Base-by-base conservation (phyloP, 2,329 filamentous ascomycete genomes). In the Alternaria sp. region DNA sequence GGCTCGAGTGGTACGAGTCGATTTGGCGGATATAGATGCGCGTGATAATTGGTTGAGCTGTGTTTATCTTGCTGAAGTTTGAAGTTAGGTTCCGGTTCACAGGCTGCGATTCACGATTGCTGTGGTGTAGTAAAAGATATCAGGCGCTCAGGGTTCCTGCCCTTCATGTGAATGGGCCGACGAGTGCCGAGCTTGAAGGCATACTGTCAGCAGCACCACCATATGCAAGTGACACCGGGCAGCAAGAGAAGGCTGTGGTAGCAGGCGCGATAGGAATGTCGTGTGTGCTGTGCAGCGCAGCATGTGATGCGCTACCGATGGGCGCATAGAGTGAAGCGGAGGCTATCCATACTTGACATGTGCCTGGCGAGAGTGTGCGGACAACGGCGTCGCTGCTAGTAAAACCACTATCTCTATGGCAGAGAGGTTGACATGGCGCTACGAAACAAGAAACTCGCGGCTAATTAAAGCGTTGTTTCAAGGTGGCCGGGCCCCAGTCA, bases 381-480 rank as follows among this genome's bases (percentile, higher is more conserved):
- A 54, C 12, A 34, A 47, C n/a, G 52, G 42, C 5, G 51, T 20
- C 22, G 11, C 5, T 9, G 12, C 32, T 28, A 44, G 42, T 41
- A 20, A 48, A 46, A 41, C 34, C 11, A 28, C n/a, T 7, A 26
- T 22, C 3, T 34, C 26, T 18, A n/a, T 42, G 46, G 32, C 32
- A 24, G 26, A 11, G 28, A 51, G 28, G 22, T 38, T 14, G 39
- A 43, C 30, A 44, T 51, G n/a, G 30, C 47, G 47, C 20, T 14
- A 38, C n/a, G 12, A 38, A 38, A 34, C 57, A 43, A 43, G 20
- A 32, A 36, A 32, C 46, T 36, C 20, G 34, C 41, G 53, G 34
- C 32, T 57, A 55, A 57, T 57, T 52, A 51, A 57, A 47, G 57
- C 53, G 46, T 41, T 51, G 62, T 55, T 59, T 59, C 51, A 51